Base-by-base conservation (phyloP, 2,329 filamentous ascomycete genomes). In the Fusarium tuaranense region DNA sequence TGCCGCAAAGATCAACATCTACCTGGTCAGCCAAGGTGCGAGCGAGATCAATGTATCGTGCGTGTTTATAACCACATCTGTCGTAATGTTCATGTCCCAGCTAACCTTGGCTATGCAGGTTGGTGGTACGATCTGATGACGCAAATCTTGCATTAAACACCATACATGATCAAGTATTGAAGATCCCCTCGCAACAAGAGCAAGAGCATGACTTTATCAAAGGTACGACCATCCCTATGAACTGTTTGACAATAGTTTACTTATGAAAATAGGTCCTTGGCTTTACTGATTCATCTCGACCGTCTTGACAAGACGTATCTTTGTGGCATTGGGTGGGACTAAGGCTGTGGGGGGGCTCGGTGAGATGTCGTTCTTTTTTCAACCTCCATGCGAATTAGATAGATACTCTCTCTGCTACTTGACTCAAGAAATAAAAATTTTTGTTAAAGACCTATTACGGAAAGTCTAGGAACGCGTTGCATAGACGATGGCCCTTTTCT, bases 121-220 rank as follows among this genome's bases (percentile, higher is more conserved):
- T 48, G 22, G 44, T 48, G 44, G 44, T 48, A 18, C 44, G 44
- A 5, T 48, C 44, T 48, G 44, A 48, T 18, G 22, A 25, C 25
- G 44, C 44, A 18, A 48, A 25, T 48, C 44, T 48, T 25, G 44
- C 44, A 25, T 25, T 48, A 10, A 48, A 48, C 20, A 48, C 44
- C 14, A 48, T 48, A 16, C 44, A 48, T 25, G 44, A 48, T 25
- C 44, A 48, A 25, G 44, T 25, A 2, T 48, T 48, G 22, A 48
- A 48, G 44, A 48, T 48, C 14, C 44, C 44, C 14, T 48, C 44
- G 2, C 44, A 48, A 7, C 44, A 48, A 16, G 44, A 48, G 44
- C 44, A 48, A 25, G 44, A 48, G 44, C 44, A 48, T 25, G 44
- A 48, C 44, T 48, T 48, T 25, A 48, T 48, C 44, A 48, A 48